Evolutionary conservation across 805 yeast species (phyloP).

Genomic region (Metschnikowia picachoensis): DNA sequence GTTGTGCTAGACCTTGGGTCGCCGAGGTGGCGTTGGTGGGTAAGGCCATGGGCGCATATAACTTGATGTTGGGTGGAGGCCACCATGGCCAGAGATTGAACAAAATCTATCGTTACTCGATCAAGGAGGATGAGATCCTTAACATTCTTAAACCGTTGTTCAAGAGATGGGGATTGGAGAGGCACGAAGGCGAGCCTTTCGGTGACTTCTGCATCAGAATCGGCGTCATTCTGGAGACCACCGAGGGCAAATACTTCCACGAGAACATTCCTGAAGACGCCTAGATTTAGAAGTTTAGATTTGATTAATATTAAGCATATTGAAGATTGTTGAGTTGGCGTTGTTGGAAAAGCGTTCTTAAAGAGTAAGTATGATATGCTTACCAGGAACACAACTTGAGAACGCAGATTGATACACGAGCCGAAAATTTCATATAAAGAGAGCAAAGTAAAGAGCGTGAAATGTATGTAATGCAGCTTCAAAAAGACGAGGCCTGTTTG

Average conservation of each 20-base stretch:
- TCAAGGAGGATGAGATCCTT: constrained; percentile 86
- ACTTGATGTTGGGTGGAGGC: constrained; percentile 94
- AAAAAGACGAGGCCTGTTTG: no score
- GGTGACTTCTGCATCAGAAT: constrained; percentile 89
- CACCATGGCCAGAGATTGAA: constrained; percentile 89
- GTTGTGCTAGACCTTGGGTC: constrained; percentile 97
- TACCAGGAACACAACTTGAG: no score
- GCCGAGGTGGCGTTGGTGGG: constrained; percentile 96
- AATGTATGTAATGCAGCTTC: no score
- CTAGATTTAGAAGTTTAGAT: no score
- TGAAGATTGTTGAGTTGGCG: no score
- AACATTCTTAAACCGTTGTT: constrained; percentile 76
- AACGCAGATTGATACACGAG: no score
- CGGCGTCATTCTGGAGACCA: constrained; percentile 84
- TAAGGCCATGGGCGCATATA: constrained; percentile 90
- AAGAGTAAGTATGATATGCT: no score
- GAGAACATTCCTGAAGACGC: constrained; percentile 86
- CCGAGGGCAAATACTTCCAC: constrained; percentile 91
- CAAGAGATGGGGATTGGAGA: constrained; percentile 90
- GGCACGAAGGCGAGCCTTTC: constrained; percentile 88
- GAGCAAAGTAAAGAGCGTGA: no score
- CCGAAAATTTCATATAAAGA: no score
- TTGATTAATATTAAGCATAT: no score
- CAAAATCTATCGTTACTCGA: constrained; percentile 81
- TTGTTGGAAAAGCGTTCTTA: no score